A percentile compares a stretch with the other conserved stretches of the same genome.
Evolutionary conservation across 352 stramenopile genomes (phyloP).

Genomic region (Globisporangium parvum): DNA sequence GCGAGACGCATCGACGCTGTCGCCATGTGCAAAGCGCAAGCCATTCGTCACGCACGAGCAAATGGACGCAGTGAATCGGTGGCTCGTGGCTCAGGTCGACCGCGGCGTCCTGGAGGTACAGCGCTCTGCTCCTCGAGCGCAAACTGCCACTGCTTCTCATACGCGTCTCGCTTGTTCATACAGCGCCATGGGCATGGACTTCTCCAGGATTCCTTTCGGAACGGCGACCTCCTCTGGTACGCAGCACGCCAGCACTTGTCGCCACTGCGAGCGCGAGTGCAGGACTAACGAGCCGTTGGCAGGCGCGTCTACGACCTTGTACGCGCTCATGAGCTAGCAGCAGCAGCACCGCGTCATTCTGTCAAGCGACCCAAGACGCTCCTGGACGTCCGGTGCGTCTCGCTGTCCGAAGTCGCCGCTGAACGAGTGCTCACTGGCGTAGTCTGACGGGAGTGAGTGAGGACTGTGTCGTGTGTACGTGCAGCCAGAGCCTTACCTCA

Average conservation of each 20-base stretch:
- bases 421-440: neutral
- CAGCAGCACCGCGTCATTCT: neutral
- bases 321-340: neutral
- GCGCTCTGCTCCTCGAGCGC: no score
- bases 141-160: no score
- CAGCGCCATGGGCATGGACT: constrained; percentile 2
- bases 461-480: neutral
- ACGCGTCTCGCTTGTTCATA: neutral
- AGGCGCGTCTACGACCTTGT: constrained; percentile 6
- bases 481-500: constrained; percentile 29
- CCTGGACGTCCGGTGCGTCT: constrained; percentile 9
- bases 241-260: neutral
- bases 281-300: neutral
- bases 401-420: neutral
- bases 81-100: constrained; percentile 13
- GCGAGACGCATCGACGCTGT: neutral
- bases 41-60: constrained; percentile 26
- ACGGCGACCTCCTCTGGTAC: constrained; percentile 14
- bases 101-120: constrained; percentile 10
- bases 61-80: constrained; percentile 17
- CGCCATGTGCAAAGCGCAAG: constrained; percentile 5
- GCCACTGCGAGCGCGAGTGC: neutral
- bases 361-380: constrained; percentile 10
- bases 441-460: neutral
- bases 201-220: constrained; percentile 15